Base-by-base conservation (phyloP, 2,329 filamentous ascomycete genomes). In the Colletotrichum lini region DNA sequence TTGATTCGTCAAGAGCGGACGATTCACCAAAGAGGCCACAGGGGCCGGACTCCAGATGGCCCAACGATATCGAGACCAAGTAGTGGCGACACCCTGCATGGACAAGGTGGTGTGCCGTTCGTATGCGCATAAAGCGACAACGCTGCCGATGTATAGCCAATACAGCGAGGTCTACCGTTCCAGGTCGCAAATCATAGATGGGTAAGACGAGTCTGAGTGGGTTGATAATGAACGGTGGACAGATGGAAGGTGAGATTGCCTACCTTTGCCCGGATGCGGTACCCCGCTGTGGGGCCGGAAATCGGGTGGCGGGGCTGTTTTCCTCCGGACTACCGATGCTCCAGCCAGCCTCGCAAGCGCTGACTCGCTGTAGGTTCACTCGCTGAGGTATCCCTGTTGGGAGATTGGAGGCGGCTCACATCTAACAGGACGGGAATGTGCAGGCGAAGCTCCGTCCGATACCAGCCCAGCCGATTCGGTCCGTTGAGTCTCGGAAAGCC, bases 201-300 rank as follows among this genome's bases (percentile, higher is more conserved):
- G 35, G 35, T 10, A 38, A 38, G 9, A 38, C 9, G 35, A 35
- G 30, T 35, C 30, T 35, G 30, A 35, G 58, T 38, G 45, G 59
- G 30, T 61, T 23, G 35, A 38, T 35, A 9, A 61, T 40, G 13
- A 50, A 7, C 21, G 35, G 40, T n/a, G 53, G n/a, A 57, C 18
- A 62, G 45, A 21, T 23, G 53, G n/a, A 40, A 26, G 30, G 38
- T 13, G 53, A n/a, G n/a, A 57, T 38, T 56, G 47, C 35, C 26
- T 30, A 53, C 18, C 21, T 35, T 45, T 53, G 30, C 5, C 63
- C 52, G 63, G 54, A 49, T 44, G 18, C 26, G 21, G 52, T 38
- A 49, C 42, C 45, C 59, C 52, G 42, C 42, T 63, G 23, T 45
- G 49, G 60, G 60, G 60, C 60, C 60, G 60, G 18, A 21, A 5